Percentiles rank a stretch among this genome's conserved stretches.
Evolutionary conservation across 768 basidiomycete genomes (phyloP).

Genomic region (Glaciozyma antarctica): DNA sequence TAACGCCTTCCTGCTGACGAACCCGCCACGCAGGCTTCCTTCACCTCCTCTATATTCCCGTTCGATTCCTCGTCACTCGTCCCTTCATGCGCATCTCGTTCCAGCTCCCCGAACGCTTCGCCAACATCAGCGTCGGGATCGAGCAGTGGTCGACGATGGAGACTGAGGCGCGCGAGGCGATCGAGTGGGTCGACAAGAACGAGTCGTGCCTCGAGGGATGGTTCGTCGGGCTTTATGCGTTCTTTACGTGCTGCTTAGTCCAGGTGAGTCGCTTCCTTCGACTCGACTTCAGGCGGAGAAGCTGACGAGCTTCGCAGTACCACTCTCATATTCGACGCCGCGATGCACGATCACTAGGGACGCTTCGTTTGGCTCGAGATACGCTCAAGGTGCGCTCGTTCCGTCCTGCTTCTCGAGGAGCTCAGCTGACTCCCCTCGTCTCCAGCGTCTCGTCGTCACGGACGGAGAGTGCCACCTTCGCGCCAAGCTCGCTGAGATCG

Average conservation of each 20-base stretch:
- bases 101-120: constrained; percentile 59
- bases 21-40: constrained; percentile 56
- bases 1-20: neutral
- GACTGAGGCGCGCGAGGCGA: constrained; percentile 28
- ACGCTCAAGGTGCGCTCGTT: constrained; percentile 21
- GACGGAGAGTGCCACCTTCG: constrained; percentile 34
- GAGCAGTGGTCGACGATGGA: constrained; percentile 31
- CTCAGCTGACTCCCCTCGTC: neutral
- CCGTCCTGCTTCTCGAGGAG: neutral
- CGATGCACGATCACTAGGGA: constrained; percentile 20
- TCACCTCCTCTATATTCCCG: constrained; percentile 76
- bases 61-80: constrained; percentile 94
- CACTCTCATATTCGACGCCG: constrained; percentile 34
- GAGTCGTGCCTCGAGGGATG: constrained; percentile 34
- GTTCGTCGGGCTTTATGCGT: constrained; percentile 32
- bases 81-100: constrained; percentile 98
- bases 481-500: constrained; percentile 33
- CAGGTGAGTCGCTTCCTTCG: constrained; percentile 20
- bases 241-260: constrained; percentile 34
- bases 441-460: constrained; percentile 27
- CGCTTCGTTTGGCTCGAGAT: constrained; percentile 32
- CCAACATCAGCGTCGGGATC: constrained; percentile 33
- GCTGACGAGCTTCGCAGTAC: constrained; percentile 19
- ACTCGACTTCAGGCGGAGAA: neutral
- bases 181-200: constrained; percentile 36